Conservation (phyloP, 2,329 filamentous ascomycete genomes). For the Blastomyces gilchristii region DNA sequence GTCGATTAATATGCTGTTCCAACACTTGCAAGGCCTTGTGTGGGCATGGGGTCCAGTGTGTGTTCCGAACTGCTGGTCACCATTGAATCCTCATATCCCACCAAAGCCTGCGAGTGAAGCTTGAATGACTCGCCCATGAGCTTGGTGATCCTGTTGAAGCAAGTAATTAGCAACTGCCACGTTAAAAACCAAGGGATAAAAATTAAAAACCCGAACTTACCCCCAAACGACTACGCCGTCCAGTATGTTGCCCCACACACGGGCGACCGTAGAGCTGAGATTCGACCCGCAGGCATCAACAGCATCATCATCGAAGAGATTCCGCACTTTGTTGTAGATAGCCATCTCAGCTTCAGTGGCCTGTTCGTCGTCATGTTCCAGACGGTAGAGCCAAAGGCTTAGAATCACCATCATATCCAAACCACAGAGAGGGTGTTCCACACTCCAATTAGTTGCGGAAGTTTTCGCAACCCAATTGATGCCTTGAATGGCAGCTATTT, state of each 20-base stretch:
- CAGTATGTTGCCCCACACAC: slow-evolving; percentile 94
- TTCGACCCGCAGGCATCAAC: slow-evolving; percentile 70
- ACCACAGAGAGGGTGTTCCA: slow-evolving; percentile 92
- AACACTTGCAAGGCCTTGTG: slow-evolving; percentile 35
- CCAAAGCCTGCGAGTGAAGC: slow-evolving; percentile 84
- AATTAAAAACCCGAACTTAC: slow-evolving; percentile 51
- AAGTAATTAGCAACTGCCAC: slow-evolving; percentile 43
- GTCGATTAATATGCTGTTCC: slow-evolving; percentile 32
- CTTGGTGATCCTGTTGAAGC: slow-evolving; percentile 44
- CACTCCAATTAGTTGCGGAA: slow-evolving; percentile 96
- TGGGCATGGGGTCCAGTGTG: slow-evolving; percentile 34
- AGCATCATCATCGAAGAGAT: slow-evolving; percentile 76
- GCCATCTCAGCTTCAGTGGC: slow-evolving; percentile 34
- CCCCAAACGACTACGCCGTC: slow-evolving; percentile 99
- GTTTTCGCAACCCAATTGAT: slow-evolving; percentile 98
- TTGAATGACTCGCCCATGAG: slow-evolving; percentile 98
- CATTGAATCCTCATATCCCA: slow-evolving; percentile 70
- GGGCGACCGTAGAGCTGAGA: slow-evolving; percentile 87
- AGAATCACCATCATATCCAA: slow-evolving; percentile 97
- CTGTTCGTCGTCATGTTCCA: slow-evolving; percentile 94
- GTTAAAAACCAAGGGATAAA: background rate
- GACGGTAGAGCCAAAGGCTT: slow-evolving; percentile 93
- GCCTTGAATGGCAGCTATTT: slow-evolving; percentile 86
- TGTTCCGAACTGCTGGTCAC: slow-evolving; percentile 22
- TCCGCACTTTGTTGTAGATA: slow-evolving; percentile 60